phyloP scores from a whole-genome alignment of 1,284 basidiomycete genomes.

The Naganishia cerealis region DNA sequence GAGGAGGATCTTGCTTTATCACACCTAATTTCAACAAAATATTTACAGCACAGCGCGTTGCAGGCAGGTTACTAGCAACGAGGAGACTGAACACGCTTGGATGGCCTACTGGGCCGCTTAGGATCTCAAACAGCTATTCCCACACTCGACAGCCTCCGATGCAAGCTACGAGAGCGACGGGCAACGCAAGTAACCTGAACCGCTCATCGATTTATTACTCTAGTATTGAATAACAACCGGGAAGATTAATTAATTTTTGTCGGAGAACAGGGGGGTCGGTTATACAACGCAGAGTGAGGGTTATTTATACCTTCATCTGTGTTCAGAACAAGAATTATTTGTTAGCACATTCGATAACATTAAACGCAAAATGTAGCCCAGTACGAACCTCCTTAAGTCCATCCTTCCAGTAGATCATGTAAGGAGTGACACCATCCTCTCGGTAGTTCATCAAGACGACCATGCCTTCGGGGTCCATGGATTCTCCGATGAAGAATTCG shows the following conservation, averaged over 20 bases:
- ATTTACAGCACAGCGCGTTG: no score
- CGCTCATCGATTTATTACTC: conserved; percentile 16
- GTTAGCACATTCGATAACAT: neutral
- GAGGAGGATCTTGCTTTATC: neutral
- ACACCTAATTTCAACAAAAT: neutral
- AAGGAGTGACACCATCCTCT: conserved; percentile 65
- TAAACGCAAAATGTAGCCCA: neutral
- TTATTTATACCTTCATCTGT: conserved; percentile 34
- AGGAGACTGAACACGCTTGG: no score
- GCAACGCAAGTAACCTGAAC: conserved; percentile 5
- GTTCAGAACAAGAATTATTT: neutral
- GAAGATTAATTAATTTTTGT: conserved; percentile 10
- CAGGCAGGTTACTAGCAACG: no score
- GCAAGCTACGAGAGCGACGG: no score
- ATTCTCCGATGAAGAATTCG: conserved; percentile 74
- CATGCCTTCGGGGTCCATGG: conserved; percentile 85
- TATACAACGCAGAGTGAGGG: conserved; percentile 23
- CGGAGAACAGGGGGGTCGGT: neutral
- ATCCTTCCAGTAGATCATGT: conserved; percentile 91
- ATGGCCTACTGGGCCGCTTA: no score
- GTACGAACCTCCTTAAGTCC: conserved; percentile 66
- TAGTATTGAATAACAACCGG: conserved; percentile 22
- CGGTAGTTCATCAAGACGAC: conserved; percentile 72
- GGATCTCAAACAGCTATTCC: no score
- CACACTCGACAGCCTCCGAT: neutral